Evolutionary conservation across 2,329 filamentous ascomycete genomes (phyloP), one percentile per base, ranked within the genome.

Genomic region (Lachnellula cervina): DNA sequence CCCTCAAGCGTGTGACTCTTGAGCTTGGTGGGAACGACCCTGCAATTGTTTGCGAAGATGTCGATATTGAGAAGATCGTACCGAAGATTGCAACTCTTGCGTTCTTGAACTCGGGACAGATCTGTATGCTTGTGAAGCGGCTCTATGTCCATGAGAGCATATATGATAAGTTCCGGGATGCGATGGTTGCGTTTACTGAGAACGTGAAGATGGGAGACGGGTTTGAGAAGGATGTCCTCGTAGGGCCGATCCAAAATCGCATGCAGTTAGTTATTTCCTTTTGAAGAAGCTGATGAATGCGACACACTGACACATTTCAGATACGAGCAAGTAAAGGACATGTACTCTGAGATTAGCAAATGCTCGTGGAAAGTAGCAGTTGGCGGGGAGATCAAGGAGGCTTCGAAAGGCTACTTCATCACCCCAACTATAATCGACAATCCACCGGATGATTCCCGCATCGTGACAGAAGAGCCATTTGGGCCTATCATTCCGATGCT

Each of bases 401-500:
- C 35, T 38, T 35, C 23, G 2, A 28, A 23, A 16, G 82, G 80
- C 1, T 84, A 77, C 71, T 84, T 80, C 72, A 72, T 84, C 59
- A 68, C 75, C 21, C 81, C 82, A 0, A 82, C 81, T 2, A 80
- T 86, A 51, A 77, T 85, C 38, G 74, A 78, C 37, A 78, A 80
- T 56, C 80, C 81, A 16, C 76, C 79, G 0, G 79, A 83, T 59
- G 73, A 79, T 42, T 78, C 80, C 1, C 68, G 76, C 7, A 72
- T 84, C n/a, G 80, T 84, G 14, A 68, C 72, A 40, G 82, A 85
- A 62, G 82, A 85, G 66, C 78, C 80, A 2, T 85, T 84, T 59
- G 81, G 78, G 49, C 85, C 85, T 0, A 82, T 88, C 25, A 73
- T 87, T 1, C 84, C 84, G 0, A 70, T 87, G 6, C 65, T 86